phyloP scores from a whole-genome alignment of 1,139 yeast genomes.

The Sugiyamaella castrensis region DNA sequence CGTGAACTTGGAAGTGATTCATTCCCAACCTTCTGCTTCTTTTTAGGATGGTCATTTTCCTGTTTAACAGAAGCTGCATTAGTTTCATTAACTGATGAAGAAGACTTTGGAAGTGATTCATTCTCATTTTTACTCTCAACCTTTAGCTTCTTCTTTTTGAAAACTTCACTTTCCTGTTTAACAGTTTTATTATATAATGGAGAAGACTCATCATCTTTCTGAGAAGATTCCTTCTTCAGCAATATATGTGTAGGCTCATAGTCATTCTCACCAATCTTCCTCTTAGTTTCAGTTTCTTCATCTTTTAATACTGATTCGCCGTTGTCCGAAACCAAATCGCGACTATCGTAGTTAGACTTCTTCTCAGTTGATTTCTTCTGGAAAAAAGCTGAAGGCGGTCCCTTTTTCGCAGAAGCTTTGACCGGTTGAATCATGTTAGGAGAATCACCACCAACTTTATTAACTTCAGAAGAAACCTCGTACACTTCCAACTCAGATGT shows the following conservation, averaged over 20 bases:
- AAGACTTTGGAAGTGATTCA: neutral
- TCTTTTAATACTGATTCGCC: too few relatives aligned
- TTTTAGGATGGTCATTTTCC: too few relatives aligned
- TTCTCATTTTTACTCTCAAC: neutral
- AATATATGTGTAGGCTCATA: neutral
- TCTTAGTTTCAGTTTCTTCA: slow-evolving; percentile 1
- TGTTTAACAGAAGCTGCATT: too few relatives aligned
- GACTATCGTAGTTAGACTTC: neutral
- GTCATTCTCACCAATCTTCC: neutral
- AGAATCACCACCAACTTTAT: slow-evolving; percentile 54
- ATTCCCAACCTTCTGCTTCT: neutral
- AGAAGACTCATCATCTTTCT: neutral
- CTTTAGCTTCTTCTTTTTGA: neutral
- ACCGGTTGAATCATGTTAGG: slow-evolving; percentile 46
- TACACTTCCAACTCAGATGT: slow-evolving; percentile 45
- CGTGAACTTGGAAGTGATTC: slow-evolving; percentile 1
- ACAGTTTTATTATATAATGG: neutral
- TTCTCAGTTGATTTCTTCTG: slow-evolving; percentile 7
- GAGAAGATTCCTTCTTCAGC: neutral
- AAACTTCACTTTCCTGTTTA: too few relatives aligned
- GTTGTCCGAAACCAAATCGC: neutral
- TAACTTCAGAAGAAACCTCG: slow-evolving; percentile 62
- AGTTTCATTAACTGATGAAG: neutral
- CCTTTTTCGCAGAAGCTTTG: slow-evolving; percentile 20
- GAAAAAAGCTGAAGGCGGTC: slow-evolving; percentile 13